Evolutionary conservation across 1,284 basidiomycete genomes (phyloP), one percentile per base, ranked within the genome.

Genomic region (Puccinia hordei): DNA sequence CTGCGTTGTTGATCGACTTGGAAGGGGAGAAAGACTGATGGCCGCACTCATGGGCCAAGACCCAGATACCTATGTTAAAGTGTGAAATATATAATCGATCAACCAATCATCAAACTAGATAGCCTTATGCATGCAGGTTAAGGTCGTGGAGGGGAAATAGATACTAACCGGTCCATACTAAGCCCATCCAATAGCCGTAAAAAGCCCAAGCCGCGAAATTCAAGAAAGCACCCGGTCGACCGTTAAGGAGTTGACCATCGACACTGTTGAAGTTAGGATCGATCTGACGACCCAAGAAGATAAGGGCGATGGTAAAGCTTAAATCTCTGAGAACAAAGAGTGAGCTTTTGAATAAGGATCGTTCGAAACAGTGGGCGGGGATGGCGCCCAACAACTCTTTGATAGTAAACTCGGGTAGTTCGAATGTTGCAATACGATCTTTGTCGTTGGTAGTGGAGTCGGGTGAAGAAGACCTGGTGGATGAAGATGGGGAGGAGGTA

Each of bases 11-110:
- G 87, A 98, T 89, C 41, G 88, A 86, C 88, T 98, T 99, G 83
- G 92, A 95, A 82, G 95, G 91, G n/a, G 94, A 97, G 88, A 94
- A 99, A 0, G 93, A 93, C 87, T 98, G 96, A 87, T 99, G 97
- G 66, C 97, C 96, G 84, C 92, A 80, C 49, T 80, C 78, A 49
- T 80, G 78, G 33, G 78, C 78, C 46, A 80, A 65, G 38, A 80
- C 78, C 78, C 78, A 80, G 38, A 80, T 41, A n/a, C 78, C 78
- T 80, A 38, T n/a, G 2, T n/a, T n/a, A n/a, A n/a, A n/a, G 24
- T 53, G 46, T n/a, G 0, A 30, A 72, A n/a, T n/a, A n/a, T n/a
- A n/a, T n/a, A n/a, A n/a, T n/a, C n/a, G n/a, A n/a, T n/a, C n/a
- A n/a, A n/a, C n/a, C n/a, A n/a, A n/a, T n/a, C n/a, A n/a, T n/a